Base-by-base conservation (phyloP, 176 grass and related monocot species). In the Oryza meyeriana region DNA sequence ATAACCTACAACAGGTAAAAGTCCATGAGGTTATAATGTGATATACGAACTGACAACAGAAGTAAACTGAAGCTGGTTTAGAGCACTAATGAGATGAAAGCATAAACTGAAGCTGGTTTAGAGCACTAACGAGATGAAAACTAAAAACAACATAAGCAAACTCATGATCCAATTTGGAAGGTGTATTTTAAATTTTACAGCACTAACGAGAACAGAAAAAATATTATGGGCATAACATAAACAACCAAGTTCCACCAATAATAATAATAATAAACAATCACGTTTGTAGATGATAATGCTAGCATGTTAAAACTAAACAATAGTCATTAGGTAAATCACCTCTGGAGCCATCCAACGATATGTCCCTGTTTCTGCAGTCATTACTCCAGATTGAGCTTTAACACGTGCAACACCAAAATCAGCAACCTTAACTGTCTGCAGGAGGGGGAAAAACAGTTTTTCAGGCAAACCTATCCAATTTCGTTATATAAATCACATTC, bases 261-360 rank as follows among this genome's bases (percentile, higher is more conserved):
- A n/a, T 55, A 55, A 55, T 5, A 48, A 55, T 58, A 45, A 81
- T 68, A 77, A 83, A 72, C 50, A 81, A 39, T 52, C 17, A 64
- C 44, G 62, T 22, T 72, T 58, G 34, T 81, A 64, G 22, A 65
- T 27, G 3, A 29, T 31, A 25, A 3, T 34, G 39, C 31, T 38
- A 26, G 32, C 14, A 70, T 45, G 64, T 36, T 73, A 65, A 81
- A 47, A 17, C 28, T 58, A 80, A 66, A 87, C 64, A 17, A 52
- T 64, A 77, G 62, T 72, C 27, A 81, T 17, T 17, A 16, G 45
- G 4, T 48, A 6, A 76, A 79, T 69, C 82, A 99, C 96, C 96
- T 99, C 96, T 63, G 96, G 96, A 24, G 96, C 96, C 96, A 99
- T 99, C 96, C 96, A 99, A 79, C 96, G 96, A 57, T 99, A 99